Base-by-base conservation (phyloP, 164 flowering plant species). In the Echeveria elegans region DNA sequence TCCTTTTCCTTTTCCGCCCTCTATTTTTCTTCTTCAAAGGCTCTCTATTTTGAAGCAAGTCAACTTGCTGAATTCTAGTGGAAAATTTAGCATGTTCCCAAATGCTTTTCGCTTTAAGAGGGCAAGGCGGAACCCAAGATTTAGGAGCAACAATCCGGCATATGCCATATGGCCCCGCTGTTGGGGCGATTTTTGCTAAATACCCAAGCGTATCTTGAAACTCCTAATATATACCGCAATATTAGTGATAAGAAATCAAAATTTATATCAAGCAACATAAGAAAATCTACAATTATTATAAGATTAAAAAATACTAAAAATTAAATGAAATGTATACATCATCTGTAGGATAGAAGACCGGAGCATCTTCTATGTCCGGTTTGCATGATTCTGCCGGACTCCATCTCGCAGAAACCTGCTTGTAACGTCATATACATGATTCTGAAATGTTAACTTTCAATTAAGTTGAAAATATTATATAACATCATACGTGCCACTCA, bases 121-220 rank as follows among this genome's bases (percentile, higher is more conserved):
- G 85, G 68, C 90, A 87, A 15, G 88, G 96, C 32, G 97, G 97
- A 66, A 37, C 78, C 95, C 95, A 91, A 6, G 88, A 83, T 65
- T 86, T 59, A 65, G 97, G 97, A 14, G 97, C 93, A 30, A 91
- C 88, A 63, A 91, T 88, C 72, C 89, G 85, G 73, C 97, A 91
- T 68, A 91, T 91, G 19, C 97, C 97, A 77, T 81, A 87, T 29
- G 82, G 67, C 75, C 86, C 88, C 32, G 92, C 97, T 72, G 70
- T 62, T 45, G 73, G 66, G 8, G 86, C 87, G 43, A 91, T 83
- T 66, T 79, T 86, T 52, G 82, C 80, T 66, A 91, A 81, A 76
- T 87, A 91, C 63, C 76, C 79, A 18, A 91, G 76, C 36, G 97
- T 79, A 73, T 91, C 93, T 77, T 82, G 76, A 81, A 91, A 91